Conservation (phyloP, 2,329 filamentous ascomycete species). For the Xylariaceae sp. region DNA sequence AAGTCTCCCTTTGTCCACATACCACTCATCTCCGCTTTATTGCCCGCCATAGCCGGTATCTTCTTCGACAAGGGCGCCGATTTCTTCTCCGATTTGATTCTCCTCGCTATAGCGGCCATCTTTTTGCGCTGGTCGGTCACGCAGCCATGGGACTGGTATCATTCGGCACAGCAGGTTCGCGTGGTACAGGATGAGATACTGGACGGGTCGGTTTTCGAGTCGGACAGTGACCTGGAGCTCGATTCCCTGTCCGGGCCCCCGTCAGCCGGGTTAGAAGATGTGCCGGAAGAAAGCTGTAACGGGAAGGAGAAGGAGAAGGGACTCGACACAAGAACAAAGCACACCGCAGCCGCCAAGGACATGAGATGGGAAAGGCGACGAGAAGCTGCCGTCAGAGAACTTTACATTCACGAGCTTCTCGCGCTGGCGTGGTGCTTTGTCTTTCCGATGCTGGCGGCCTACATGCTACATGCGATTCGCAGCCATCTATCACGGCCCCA, state of each 20-base stretch:
- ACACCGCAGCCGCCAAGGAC: neutral
- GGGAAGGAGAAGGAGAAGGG: slow-evolving; percentile 9
- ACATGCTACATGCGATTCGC: slow-evolving; percentile 75
- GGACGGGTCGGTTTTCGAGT: slow-evolving; percentile 37
- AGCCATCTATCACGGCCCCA: slow-evolving; percentile 75
- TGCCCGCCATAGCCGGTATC: slow-evolving; percentile 80
- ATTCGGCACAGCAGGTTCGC: slow-evolving; percentile 60
- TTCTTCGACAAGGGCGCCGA: slow-evolving; percentile 80
- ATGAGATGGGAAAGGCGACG: slow-evolving; percentile 24
- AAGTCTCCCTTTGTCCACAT: slow-evolving; percentile 69
- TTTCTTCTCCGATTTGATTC: slow-evolving; percentile 77
- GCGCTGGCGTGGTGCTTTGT: slow-evolving; percentile 75
- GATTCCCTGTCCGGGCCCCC: slow-evolving; percentile 14
- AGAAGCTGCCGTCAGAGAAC: slow-evolving; percentile 50
- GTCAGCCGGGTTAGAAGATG: slow-evolving; percentile 34
- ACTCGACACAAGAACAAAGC: slow-evolving; percentile 9
- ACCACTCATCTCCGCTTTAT: slow-evolving; percentile 75
- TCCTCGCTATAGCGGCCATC: slow-evolving; percentile 72
- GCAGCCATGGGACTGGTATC: slow-evolving; percentile 82
- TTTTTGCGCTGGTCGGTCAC: slow-evolving; percentile 92
- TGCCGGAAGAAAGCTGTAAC: slow-evolving; percentile 37
- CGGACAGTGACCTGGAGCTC: slow-evolving; percentile 40
- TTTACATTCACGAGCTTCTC: slow-evolving; percentile 68
- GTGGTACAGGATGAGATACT: slow-evolving; percentile 42
- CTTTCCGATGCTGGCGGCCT: slow-evolving; percentile 73